Percentiles rank a stretch among this genome's conserved stretches.
Evolutionary conservation across 2,329 filamentous ascomycete genomes (phyloP).

Genomic region (Cladosporium halotolerans): DNA sequence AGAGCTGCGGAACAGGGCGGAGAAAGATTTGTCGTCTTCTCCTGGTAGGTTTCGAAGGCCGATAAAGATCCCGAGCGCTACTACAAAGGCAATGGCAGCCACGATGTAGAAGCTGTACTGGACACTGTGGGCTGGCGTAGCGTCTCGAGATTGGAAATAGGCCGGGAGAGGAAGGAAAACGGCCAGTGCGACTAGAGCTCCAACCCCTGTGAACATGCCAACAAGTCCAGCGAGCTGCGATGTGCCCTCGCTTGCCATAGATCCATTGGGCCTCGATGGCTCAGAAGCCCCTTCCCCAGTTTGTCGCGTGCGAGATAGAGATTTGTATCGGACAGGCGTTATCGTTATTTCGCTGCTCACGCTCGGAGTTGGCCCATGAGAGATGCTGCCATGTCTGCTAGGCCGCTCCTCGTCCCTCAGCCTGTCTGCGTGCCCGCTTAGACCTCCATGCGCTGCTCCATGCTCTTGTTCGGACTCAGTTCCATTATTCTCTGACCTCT

Average conservation of each 20-base stretch:
- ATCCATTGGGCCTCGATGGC: neutral
- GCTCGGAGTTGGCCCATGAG: conserved; percentile 59
- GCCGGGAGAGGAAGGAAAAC: conserved; percentile 85
- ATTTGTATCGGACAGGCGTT: conserved; percentile 52
- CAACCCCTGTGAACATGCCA: conserved; percentile 85
- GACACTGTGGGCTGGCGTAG: conserved; percentile 68
- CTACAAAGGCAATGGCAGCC: conserved; percentile 60
- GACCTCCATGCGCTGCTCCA: conserved; percentile 15
- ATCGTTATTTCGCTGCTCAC: conserved; percentile 70
- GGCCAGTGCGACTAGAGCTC: conserved; percentile 74
- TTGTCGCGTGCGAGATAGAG: conserved; percentile 20
- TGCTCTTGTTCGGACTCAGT: conserved; percentile 15
- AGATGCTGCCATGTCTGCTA: conserved; percentile 31
- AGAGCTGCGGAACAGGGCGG: conserved; percentile 29
- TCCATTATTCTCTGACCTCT: conserved; percentile 9
- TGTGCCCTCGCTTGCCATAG: conserved; percentile 11
- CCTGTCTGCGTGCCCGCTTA: conserved; percentile 18
- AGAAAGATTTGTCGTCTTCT: conserved; percentile 72
- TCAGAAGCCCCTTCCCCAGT: conserved; percentile 7
- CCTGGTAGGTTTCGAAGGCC: conserved; percentile 64
- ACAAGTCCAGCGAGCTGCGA: conserved; percentile 75
- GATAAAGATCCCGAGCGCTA: conserved; percentile 66
- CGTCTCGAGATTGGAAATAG: conserved; percentile 65
- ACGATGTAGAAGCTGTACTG: conserved; percentile 85
- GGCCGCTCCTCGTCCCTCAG: conserved; percentile 20